These are phyloP conservation scores for Penicillium manginii DNA, from an alignment of 495 filamentous ascomycete species.

Conservation along the genomic window DNA sequence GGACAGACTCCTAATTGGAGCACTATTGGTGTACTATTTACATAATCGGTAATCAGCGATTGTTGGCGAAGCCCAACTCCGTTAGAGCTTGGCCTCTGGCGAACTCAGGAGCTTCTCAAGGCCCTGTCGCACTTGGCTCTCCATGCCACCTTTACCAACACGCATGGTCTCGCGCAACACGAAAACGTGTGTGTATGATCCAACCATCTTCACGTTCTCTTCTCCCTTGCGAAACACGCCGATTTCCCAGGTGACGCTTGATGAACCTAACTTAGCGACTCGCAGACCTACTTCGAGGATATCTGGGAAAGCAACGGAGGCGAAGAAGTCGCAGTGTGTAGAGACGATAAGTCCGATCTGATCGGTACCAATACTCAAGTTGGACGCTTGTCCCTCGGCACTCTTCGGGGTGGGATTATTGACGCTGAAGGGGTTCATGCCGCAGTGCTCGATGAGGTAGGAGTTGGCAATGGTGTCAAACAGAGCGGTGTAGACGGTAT, in stretches of 20 bases:
- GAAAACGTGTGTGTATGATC: slow-evolving; percentile 88
- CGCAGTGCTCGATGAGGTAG: slow-evolving; percentile 82
- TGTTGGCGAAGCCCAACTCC: not conserved
- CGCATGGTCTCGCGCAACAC: slow-evolving; percentile 73
- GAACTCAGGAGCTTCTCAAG: slow-evolving; percentile 52
- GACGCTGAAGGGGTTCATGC: slow-evolving; percentile 66
- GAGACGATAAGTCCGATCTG: slow-evolving; percentile 68
- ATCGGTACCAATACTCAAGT: slow-evolving; percentile 16
- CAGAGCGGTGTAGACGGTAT: slow-evolving; percentile 79
- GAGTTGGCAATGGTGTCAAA: slow-evolving; percentile 89
- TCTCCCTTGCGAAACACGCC: slow-evolving; percentile 79
- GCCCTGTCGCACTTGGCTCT: slow-evolving; percentile 42
- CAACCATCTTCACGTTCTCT: slow-evolving; percentile 81
- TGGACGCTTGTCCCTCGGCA: slow-evolving; percentile 16
- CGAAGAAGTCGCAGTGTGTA: slow-evolving; percentile 83
- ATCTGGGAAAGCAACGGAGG: slow-evolving; percentile 79
- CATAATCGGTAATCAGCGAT: not conserved
- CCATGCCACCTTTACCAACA: slow-evolving; percentile 57
- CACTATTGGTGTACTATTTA: not conserved
- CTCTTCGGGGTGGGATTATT: slow-evolving; percentile 33
- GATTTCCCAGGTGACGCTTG: slow-evolving; percentile 91
- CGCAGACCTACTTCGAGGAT: slow-evolving; percentile 79
- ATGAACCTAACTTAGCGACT: slow-evolving; percentile 81
- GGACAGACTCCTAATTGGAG: not conserved
- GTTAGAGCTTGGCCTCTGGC: slow-evolving; percentile 31